A percentile compares a stretch with the other conserved stretches of the same genome.
phyloP scores from a whole-genome alignment of 129 eudicot genomes.

The Helianthus tuberosus region DNA sequence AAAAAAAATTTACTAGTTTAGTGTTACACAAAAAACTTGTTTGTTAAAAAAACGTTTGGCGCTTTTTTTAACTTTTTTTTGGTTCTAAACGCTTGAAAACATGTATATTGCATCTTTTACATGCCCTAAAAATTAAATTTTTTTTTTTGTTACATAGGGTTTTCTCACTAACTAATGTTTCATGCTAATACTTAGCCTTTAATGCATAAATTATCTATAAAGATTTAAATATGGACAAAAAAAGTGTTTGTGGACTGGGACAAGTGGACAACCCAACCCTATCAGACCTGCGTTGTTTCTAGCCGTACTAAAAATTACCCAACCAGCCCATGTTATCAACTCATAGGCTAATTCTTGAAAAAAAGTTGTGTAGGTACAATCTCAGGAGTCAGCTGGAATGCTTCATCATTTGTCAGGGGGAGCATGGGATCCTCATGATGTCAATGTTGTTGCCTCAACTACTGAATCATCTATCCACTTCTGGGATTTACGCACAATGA shows the following conservation, averaged over 20 bases:
- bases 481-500: slow-evolving; percentile 96
- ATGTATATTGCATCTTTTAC: too few species aligned
- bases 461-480: slow-evolving; percentile 85
- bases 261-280: neutral
- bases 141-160: too few species aligned
- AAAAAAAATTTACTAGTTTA: too few species aligned
- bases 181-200: neutral
- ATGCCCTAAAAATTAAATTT: too few species aligned
- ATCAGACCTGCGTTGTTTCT: neutral
- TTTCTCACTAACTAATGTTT: too few species aligned
- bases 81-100: too few species aligned
- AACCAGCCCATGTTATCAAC: neutral
- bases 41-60: too few species aligned
- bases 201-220: neutral
- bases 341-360: slow-evolving; percentile 53
- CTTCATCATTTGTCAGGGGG: slow-evolving; percentile 89
- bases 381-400: slow-evolving; percentile 95
- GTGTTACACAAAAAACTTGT: too few species aligned
- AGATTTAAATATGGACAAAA: neutral
- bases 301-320: neutral
- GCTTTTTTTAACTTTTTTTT: too few species aligned
- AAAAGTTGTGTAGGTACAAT: slow-evolving; percentile 73
- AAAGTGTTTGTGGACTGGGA: neutral
- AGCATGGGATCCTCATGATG: slow-evolving; percentile 98
- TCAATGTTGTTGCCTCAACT: slow-evolving; percentile 73